These are phyloP conservation scores for Termitomyces sp. DNA, from an alignment of 768 basidiomycete genomes.

Conservation along the genomic window DNA sequence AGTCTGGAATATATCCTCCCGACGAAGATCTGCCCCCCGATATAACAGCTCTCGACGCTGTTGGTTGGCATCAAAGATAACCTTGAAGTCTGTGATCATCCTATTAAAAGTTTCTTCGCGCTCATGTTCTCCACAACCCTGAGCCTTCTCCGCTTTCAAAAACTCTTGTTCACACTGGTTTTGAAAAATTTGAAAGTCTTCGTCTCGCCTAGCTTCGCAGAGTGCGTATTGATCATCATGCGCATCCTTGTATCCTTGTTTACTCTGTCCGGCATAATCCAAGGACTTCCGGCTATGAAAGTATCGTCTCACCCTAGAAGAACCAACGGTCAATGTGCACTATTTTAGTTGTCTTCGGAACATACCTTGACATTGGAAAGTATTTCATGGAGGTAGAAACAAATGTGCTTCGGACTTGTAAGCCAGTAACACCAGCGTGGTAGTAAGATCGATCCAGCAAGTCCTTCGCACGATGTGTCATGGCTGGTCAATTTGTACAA, in stretches of 20 bases:
- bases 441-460: too few species aligned
- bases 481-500: too few species aligned
- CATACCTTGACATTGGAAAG: too few species aligned
- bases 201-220: neutral
- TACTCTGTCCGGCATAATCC: neutral
- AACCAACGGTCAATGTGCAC: neutral
- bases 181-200: neutral
- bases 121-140: neutral
- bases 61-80: neutral
- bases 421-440: neutral
- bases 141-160: neutral
- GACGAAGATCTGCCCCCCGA: neutral
- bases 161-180: neutral
- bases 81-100: neutral
- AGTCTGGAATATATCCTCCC: neutral
- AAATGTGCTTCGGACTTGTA: neutral
- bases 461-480: too few species aligned
- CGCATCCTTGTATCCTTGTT: neutral
- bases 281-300: neutral
- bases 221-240: neutral
- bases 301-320: neutral
- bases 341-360: neutral
- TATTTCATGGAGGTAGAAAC: neutral
- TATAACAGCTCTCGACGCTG: neutral
- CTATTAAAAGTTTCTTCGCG: slow-evolving; percentile 1